Conservation (phyloP, 305 asterid species). For the Coffea humblotiana region DNA sequence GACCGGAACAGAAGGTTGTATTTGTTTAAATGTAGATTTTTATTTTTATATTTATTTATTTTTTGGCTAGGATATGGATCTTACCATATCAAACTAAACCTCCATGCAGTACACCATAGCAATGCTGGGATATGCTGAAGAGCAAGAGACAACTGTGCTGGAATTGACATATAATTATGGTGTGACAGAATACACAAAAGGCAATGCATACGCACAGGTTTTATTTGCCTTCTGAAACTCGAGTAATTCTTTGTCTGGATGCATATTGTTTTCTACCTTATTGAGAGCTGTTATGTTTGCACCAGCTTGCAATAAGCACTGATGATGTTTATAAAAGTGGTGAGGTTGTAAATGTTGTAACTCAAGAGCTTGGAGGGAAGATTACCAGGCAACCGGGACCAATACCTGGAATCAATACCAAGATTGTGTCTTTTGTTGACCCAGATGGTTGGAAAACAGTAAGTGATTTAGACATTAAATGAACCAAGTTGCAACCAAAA, state of each 20-base stretch:
- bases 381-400: conserved; percentile 86
- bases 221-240: conserved; percentile 8
- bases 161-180: conserved; percentile 96
- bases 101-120: conserved; percentile 74
- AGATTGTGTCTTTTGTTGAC: conserved; percentile 79
- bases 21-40: conserved; percentile 4
- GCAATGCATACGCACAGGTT: conserved; percentile 99
- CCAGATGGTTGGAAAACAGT: conserved; percentile 99
- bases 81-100: conserved; percentile 6
- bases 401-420: conserved; percentile 81
- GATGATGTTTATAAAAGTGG: conserved; percentile 87
- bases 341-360: conserved; percentile 70
- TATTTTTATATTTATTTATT: background rate
- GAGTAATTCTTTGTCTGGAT: background rate
- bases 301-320: conserved; percentile 80
- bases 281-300: background rate
- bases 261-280: conserved; percentile 7
- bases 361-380: conserved; percentile 89
- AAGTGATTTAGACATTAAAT: conserved; percentile 29
- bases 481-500: background rate
- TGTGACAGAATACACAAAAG: conserved; percentile 88
- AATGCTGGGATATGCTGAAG: conserved; percentile 94
- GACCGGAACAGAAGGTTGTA: conserved; percentile 87
- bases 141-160: conserved; percentile 70
- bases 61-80: background rate